Evolutionary conservation across 2,329 filamentous ascomycete species (phyloP).

Genomic region (Samsoniella hepiali): DNA sequence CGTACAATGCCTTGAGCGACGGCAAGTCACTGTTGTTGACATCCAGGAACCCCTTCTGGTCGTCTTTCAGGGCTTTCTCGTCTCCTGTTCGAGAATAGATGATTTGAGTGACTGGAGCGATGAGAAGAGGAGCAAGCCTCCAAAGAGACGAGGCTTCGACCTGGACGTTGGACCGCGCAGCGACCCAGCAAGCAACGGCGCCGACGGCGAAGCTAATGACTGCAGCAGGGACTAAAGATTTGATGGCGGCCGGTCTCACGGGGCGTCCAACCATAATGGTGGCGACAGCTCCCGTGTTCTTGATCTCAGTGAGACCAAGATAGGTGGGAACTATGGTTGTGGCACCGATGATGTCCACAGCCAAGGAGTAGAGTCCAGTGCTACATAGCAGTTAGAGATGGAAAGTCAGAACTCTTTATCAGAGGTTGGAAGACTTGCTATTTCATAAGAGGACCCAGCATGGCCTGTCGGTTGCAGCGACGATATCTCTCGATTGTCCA

Average conservation of each 20-base stretch:
- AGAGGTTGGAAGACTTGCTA: background rate
- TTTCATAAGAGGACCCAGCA: background rate
- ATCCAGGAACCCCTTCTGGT: slow-evolving; percentile 1
- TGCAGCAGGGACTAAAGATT: background rate
- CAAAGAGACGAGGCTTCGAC: background rate
- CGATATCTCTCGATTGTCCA: slow-evolving; percentile 10
- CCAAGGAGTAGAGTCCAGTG: slow-evolving; percentile 1
- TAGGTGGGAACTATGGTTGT: background rate
- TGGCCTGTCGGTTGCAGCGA: slow-evolving; percentile 6
- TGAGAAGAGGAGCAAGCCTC: slow-evolving; percentile 5
- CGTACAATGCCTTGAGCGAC: background rate
- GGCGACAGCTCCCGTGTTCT: background rate
- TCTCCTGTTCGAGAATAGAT: background rate
- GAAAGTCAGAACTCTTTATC: background rate
- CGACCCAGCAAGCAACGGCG: background rate
- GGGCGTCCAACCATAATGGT: slow-evolving; percentile 6
- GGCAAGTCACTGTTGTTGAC: slow-evolving; percentile 5
- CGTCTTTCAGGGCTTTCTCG: background rate
- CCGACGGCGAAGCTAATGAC: slow-evolving; percentile 1
- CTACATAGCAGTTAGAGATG: background rate
- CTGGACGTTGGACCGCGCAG: background rate
- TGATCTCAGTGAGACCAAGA: slow-evolving; percentile 3
- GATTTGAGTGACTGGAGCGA: slow-evolving; percentile 2
- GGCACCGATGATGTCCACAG: background rate
- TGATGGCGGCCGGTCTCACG: background rate